Base-by-base conservation (phyloP, 495 filamentous ascomycete genomes). In the Lophiostoma macrostomum region DNA sequence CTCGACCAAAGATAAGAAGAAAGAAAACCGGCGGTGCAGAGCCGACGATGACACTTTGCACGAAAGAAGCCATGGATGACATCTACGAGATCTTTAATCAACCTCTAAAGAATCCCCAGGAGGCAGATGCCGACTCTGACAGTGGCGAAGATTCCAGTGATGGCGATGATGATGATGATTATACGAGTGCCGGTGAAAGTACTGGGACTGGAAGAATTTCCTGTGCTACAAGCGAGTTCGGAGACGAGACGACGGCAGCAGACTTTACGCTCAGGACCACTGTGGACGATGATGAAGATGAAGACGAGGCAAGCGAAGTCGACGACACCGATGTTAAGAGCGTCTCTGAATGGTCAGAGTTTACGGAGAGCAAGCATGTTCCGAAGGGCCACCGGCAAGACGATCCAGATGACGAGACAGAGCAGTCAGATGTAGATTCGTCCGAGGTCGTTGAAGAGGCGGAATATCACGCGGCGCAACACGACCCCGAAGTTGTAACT, bases 41-140 rank as follows among this genome's bases (percentile, higher is more conserved):
- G 64, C 88, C 90, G 22, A 98, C 93, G 1, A 96, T 98, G 91
- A 98, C 93, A 1, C 79, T 98, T 56, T 88, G 96, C 64, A 98
- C 93, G 14, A 88, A 82, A 43, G 91, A 91, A 45, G 93, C 93
- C 1, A 96, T 90, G 40, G 91, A 97, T 63, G 94, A 97, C 56
- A 96, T 98, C 40, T 95, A 97, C 67, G 88, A 87, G 53, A 84
- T 98, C 32, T 97, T 98, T 71, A 97, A 93, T 62, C 88, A 94
- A 38, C 91, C 94, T 6, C 67, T 95, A 37, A 81, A 87, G 60
- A 52, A 38, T 22, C 14, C 50, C 8, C 50, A 24, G 3, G 73
- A 74, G 12, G 60, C 59, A 2, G 56, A 60, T 27, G 64, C 73
- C 14, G 67, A 63, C 19, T 40, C 40, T 8, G 67, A 76, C 10